These are phyloP conservation scores for Elsinoe batatas DNA, from an alignment of 2,329 filamentous ascomycete genomes.

Conservation along the genomic window DNA sequence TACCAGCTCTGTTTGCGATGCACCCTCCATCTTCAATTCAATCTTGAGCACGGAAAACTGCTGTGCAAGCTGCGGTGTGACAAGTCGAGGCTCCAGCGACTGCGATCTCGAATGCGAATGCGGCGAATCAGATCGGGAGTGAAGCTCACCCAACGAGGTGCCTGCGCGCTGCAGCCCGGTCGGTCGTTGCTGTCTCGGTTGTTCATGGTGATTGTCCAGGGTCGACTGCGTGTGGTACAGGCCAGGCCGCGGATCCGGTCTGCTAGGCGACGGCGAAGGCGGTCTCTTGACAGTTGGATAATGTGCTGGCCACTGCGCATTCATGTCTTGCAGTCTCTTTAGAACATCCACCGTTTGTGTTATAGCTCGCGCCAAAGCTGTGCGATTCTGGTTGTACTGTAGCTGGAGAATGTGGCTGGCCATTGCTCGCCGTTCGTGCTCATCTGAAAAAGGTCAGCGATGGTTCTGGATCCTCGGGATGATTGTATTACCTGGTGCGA, in stretches of 20 bases:
- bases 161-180: slow-evolving; percentile 55
- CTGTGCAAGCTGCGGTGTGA: slow-evolving; percentile 85
- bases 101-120: slow-evolving; percentile 10
- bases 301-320: slow-evolving; percentile 83
- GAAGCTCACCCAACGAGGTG: slow-evolving; percentile 56
- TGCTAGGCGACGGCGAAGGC: slow-evolving; percentile 27
- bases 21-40: slow-evolving; percentile 77
- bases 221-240: slow-evolving; percentile 56
- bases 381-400: slow-evolving; percentile 88
- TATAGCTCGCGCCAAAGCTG: slow-evolving; percentile 77
- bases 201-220: slow-evolving; percentile 39
- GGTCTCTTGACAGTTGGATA: slow-evolving; percentile 75
- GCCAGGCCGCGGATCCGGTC: slow-evolving; percentile 49
- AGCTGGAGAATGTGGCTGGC: slow-evolving; percentile 84
- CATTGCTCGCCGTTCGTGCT: slow-evolving; percentile 57
- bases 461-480: slow-evolving; percentile 26
- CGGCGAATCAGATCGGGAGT: slow-evolving; percentile 56
- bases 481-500: slow-evolving; percentile 38
- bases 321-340: slow-evolving; percentile 76
- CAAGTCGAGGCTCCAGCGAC: slow-evolving; percentile 63
- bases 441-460: slow-evolving; percentile 31
- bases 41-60: slow-evolving; percentile 94
- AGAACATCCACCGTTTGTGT: slow-evolving; percentile 76
- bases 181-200: slow-evolving; percentile 37
- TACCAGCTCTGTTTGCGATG: slow-evolving; percentile 82